A percentile compares a stretch with the other conserved stretches of the same genome.
phyloP scores from a whole-genome alignment of 2,329 filamentous ascomycete species.

The Sporothrix schenckii region DNA sequence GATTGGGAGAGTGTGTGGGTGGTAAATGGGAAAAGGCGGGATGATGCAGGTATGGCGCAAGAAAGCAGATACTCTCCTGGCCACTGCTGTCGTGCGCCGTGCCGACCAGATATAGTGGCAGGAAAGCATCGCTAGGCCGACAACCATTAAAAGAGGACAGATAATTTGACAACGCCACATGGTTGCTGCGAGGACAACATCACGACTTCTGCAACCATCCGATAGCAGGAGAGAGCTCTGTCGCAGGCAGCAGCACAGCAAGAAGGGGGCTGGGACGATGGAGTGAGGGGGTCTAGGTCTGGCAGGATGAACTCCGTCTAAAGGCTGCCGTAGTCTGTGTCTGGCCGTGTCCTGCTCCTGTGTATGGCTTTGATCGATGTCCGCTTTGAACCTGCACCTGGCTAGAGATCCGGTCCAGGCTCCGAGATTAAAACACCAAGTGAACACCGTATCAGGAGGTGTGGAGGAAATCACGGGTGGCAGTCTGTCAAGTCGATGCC shows the following conservation, averaged over 20 bases:
- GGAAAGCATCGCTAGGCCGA: not conserved
- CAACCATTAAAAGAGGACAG: constrained; percentile 23
- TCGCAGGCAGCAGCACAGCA: not conserved
- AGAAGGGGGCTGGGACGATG: constrained; percentile 8
- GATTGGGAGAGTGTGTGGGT: constrained; percentile 2
- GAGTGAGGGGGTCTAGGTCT: constrained; percentile 6
- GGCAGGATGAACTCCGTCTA: constrained; percentile 12
- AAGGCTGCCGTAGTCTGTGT: not conserved
- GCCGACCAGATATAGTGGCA: constrained; percentile 19
- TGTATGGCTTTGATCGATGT: not conserved
- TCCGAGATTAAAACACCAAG: constrained; percentile 27
- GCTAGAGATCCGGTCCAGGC: constrained; percentile 29
- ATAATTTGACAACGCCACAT: not conserved
- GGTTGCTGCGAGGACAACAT: not conserved
- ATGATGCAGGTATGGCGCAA: constrained; percentile 18
- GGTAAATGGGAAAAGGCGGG: constrained; percentile 20
- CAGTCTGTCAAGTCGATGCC: constrained; percentile 20
- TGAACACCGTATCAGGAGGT: constrained; percentile 23
- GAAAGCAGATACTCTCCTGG: not conserved
- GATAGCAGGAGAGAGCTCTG: constrained; percentile 10
- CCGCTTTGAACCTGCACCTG: constrained; percentile 22
- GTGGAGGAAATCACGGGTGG: not conserved
- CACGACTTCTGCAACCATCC: not conserved
- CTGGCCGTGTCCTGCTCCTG: not conserved
- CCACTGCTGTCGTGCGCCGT: not conserved